Evolutionary conservation across 2,329 filamentous ascomycete genomes (phyloP).

Genomic region (Chrysoporthe deuterocubensis): DNA sequence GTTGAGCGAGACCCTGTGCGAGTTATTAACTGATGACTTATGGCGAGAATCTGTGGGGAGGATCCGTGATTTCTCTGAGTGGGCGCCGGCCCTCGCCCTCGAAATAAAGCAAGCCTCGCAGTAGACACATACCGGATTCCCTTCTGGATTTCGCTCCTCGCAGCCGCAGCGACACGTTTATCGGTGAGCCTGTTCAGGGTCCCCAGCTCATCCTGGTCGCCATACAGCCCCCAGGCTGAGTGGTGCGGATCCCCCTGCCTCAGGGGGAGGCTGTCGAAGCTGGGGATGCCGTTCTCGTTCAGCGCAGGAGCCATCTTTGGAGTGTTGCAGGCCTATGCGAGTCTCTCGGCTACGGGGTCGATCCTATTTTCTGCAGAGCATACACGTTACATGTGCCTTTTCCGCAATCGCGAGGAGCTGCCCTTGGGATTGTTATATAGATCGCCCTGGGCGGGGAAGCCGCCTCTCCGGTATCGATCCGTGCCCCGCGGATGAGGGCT

Average conservation of each 20-base stretch:
- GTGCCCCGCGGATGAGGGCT: slow-evolving; percentile 8
- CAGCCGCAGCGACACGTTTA: slow-evolving; percentile 54
- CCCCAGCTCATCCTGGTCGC: slow-evolving; percentile 60
- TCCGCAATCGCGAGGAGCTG: not conserved
- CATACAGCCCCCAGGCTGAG: slow-evolving; percentile 56
- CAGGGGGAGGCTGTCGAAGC: slow-evolving; percentile 52
- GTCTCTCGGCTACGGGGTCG: slow-evolving; percentile 7
- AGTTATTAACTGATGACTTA: not conserved
- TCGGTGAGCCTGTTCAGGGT: slow-evolving; percentile 64
- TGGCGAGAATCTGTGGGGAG: too few species aligned
- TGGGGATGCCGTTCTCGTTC: slow-evolving; percentile 49
- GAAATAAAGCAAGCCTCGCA: too few species aligned
- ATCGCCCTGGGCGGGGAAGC: slow-evolving; percentile 6
- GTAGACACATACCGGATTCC: slow-evolving; percentile 48
- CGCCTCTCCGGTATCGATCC: slow-evolving; percentile 10
- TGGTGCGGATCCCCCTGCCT: slow-evolving; percentile 49
- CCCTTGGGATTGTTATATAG: too few species aligned
- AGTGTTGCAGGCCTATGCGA: slow-evolving; percentile 13
- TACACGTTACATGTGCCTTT: not conserved
- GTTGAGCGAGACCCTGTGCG: slow-evolving; percentile 59
- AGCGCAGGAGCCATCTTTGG: slow-evolving; percentile 34
- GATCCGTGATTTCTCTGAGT: too few species aligned
- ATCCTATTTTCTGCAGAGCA: not conserved
- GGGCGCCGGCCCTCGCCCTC: too few species aligned
- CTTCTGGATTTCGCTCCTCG: slow-evolving; percentile 56